Conservation (phyloP, 2,329 filamentous ascomycete species). For the Pestalotiopsis sp. region DNA sequence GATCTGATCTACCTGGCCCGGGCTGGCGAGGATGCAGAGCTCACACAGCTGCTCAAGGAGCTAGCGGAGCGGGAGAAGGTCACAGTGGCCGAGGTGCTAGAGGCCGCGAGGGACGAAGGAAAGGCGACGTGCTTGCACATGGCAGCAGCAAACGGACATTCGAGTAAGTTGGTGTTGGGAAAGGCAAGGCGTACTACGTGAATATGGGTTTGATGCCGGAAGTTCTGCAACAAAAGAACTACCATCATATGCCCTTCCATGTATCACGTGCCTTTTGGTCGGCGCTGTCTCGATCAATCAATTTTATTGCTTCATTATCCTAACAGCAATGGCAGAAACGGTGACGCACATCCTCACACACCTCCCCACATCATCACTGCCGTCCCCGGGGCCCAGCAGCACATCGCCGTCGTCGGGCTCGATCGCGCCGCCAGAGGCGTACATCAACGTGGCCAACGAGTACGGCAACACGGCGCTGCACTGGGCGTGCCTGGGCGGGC, state of each 20-base stretch:
- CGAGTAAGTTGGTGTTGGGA: slow-evolving; percentile 50
- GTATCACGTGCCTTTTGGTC: not conserved
- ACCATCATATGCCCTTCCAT: not conserved
- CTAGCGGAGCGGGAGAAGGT: slow-evolving; percentile 65
- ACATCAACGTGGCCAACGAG: slow-evolving; percentile 73
- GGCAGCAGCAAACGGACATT: slow-evolving; percentile 87
- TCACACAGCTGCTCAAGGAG: slow-evolving; percentile 60
- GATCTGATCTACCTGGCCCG: slow-evolving; percentile 90
- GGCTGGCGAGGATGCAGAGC: slow-evolving; percentile 72
- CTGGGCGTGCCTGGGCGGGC: slow-evolving; percentile 91
- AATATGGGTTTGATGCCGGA: not conserved
- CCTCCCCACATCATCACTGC: slow-evolving; percentile 33
- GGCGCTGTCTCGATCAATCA: no score
- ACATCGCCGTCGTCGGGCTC: slow-evolving; percentile 26
- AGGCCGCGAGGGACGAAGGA: slow-evolving; percentile 71
- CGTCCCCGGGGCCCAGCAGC: slow-evolving; percentile 18
- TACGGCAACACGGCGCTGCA: slow-evolving; percentile 91
- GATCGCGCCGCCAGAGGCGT: slow-evolving; percentile 34
- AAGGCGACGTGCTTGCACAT: slow-evolving; percentile 88
- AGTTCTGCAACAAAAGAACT: not conserved
- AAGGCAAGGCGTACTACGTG: not conserved
- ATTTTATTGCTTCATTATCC: not conserved
- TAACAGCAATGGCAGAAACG: slow-evolving; percentile 35
- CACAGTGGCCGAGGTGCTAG: slow-evolving; percentile 65
- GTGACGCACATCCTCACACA: slow-evolving; percentile 48